phyloP scores from a whole-genome alignment of 345 rosid genomes.

The Adansonia digitata region DNA sequence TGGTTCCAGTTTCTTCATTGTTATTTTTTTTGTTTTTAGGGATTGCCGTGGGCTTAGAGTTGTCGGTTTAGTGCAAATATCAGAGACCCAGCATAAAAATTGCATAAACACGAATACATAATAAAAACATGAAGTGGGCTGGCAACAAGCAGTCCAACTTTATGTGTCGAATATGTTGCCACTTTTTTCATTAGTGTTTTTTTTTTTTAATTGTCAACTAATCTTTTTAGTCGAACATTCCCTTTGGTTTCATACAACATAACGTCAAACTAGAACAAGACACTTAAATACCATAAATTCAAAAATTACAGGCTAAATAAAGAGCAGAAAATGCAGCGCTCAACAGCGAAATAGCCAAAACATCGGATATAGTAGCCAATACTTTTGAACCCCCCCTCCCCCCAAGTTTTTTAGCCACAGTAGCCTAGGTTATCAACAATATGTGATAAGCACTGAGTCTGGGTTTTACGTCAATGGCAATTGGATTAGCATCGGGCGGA shows the following conservation, averaged over 20 bases:
- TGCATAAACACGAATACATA: too few relatives aligned
- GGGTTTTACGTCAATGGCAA: not conserved
- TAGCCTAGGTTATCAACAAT: not conserved
- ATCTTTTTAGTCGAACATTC: not conserved
- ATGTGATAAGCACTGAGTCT: not conserved
- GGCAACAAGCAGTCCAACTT: not conserved
- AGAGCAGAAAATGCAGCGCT: not conserved
- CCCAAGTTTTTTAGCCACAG: not conserved
- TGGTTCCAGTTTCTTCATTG: not conserved
- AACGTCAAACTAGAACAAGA: not conserved
- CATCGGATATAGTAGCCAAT: not conserved
- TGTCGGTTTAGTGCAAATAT: too few relatives aligned
- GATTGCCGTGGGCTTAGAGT: too few relatives aligned
- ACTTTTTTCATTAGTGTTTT: too few relatives aligned
- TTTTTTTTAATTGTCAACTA: too few relatives aligned
- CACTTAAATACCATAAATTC: too few relatives aligned
- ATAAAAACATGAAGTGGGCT: not conserved
- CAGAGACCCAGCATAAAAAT: not conserved
- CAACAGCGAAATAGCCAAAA: not conserved
- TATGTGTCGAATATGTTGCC: not conserved
- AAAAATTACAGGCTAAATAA: not conserved
- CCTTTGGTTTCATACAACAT: not conserved
- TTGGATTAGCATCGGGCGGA: not conserved
- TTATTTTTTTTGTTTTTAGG: too few relatives aligned
- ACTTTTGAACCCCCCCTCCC: not conserved